A percentile compares a stretch with the other conserved stretches of the same genome.
Conservation (phyloP, 495 filamentous ascomycete genomes). For the Hypoxylon intermedium region DNA sequence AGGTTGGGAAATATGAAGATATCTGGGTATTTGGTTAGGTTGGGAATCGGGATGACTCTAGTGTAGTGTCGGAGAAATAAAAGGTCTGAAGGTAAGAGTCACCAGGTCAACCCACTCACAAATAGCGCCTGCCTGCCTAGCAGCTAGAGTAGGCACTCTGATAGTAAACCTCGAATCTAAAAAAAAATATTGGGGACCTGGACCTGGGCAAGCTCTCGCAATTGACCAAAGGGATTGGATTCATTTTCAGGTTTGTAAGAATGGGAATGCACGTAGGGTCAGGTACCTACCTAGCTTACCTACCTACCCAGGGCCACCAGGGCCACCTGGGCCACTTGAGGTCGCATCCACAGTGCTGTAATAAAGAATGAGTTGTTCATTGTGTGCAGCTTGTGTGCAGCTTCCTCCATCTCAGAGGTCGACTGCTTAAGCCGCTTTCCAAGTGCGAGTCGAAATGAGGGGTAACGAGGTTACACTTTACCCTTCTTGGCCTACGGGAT, state of each 20-base stretch:
- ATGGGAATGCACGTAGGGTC: conserved; percentile 38
- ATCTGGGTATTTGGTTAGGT: too few species aligned
- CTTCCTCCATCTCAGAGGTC: conserved; percentile 21
- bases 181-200: not conserved
- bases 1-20: conserved; percentile 1
- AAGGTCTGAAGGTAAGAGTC: not conserved
- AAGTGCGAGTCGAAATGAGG: conserved; percentile 35
- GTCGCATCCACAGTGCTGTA: conserved; percentile 20
- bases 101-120: too few species aligned
- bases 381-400: conserved; percentile 12
- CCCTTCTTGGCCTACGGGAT: conserved; percentile 33
- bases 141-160: too few species aligned
- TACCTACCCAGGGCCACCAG: too few species aligned
- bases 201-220: conserved; percentile 9
- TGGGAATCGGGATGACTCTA: too few species aligned
- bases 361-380: conserved; percentile 38
- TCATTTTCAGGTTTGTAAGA: conserved; percentile 28
- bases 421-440: conserved; percentile 23
- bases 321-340: too few species aligned
- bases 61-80: not conserved
- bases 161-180: not conserved
- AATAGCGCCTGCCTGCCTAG: too few species aligned
- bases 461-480: conserved; percentile 35
- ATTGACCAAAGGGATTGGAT: conserved; percentile 40
- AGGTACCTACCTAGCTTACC: conserved; percentile 39